Evolutionary conservation across 345 rosid genomes (phyloP).

Genomic region (Nasturtium officinale): DNA sequence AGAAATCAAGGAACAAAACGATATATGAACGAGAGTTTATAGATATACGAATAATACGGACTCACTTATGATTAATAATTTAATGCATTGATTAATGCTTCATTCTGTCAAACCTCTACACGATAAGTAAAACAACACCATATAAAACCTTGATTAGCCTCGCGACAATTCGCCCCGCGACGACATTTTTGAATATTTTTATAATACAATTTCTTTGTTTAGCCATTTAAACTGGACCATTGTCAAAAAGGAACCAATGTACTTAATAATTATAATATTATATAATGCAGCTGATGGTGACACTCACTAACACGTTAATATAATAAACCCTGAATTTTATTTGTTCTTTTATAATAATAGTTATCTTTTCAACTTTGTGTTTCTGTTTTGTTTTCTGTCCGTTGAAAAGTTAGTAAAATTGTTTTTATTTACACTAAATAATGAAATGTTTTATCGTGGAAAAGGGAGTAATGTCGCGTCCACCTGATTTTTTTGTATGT

Average conservation of each 20-base stretch:
- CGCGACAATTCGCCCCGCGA: slow-evolving; percentile 60
- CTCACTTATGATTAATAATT: slow-evolving; percentile 23
- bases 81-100: slow-evolving; percentile 31
- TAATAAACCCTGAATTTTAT: slow-evolving; percentile 32
- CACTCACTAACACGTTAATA: slow-evolving; percentile 58
- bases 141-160: slow-evolving; percentile 52
- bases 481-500: slow-evolving; percentile 26
- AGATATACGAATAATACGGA: slow-evolving; percentile 27
- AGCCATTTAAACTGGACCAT: slow-evolving; percentile 36
- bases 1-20: slow-evolving; percentile 45
- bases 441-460: slow-evolving; percentile 32
- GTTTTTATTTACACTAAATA: slow-evolving; percentile 44
- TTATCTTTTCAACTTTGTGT: slow-evolving; percentile 41
- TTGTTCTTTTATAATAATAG: slow-evolving; percentile 29
- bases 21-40: slow-evolving; percentile 38
- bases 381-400: slow-evolving; percentile 43
- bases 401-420: slow-evolving; percentile 47
- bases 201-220: slow-evolving; percentile 35
- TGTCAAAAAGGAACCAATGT: slow-evolving; percentile 45
- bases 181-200: slow-evolving; percentile 42
- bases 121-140: slow-evolving; percentile 43
- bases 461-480: slow-evolving; percentile 44
- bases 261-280: slow-evolving; percentile 23
- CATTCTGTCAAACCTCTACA: slow-evolving; percentile 46
- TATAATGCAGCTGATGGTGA: slow-evolving; percentile 49